Evolutionary conservation across 305 asterid species (phyloP).

Genomic region (Solanum chacoense): DNA sequence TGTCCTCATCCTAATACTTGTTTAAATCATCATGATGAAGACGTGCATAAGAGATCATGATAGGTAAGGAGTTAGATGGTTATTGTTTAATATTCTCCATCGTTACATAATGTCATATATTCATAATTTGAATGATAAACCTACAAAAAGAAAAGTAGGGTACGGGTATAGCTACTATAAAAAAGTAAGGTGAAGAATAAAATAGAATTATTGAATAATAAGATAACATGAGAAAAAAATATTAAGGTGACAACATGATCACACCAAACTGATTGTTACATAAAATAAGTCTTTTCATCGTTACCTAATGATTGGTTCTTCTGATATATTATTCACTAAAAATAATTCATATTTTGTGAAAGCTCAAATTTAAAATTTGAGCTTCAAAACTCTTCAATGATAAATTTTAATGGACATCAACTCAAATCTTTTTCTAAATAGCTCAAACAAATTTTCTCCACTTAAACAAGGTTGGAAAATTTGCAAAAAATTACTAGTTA

Average conservation of each 20-base stretch:
- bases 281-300: too few species aligned
- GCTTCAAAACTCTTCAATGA: background rate
- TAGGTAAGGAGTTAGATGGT: background rate
- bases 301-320: background rate
- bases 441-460: background rate
- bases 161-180: too few species aligned
- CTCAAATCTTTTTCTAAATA: too few species aligned
- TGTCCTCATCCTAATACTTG: background rate
- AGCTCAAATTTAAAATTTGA: background rate
- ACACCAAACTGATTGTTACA: background rate
- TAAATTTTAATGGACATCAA: too few species aligned
- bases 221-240: background rate
- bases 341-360: background rate
- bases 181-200: background rate
- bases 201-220: too few species aligned
- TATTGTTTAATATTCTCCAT: background rate
- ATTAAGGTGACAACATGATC: too few species aligned
- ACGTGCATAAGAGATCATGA: background rate
- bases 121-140: too few species aligned
- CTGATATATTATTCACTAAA: too few species aligned
- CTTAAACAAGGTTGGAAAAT: background rate
- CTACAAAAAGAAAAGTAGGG: too few species aligned
- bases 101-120: background rate
- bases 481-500: background rate
- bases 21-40: background rate